Conservation (phyloP, 331 rosid species). For the Saraca asoca region DNA sequence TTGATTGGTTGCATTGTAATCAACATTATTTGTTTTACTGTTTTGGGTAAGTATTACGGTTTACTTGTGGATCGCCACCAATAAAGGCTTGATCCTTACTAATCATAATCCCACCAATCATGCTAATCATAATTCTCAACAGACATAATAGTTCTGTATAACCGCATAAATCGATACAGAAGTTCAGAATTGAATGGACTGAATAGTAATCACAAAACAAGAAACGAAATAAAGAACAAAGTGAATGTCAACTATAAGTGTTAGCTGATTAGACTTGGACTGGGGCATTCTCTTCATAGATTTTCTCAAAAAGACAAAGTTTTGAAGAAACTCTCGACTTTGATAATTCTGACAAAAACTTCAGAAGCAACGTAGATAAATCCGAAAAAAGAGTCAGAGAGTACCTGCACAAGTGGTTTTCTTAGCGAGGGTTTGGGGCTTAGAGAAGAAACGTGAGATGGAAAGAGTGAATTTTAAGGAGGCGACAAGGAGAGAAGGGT, state of each 20-base stretch:
- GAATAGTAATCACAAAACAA: neutral
- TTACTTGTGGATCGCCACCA: too few species aligned
- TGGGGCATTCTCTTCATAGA: neutral
- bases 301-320: too few species aligned
- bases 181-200: too few species aligned
- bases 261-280: neutral
- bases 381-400: neutral
- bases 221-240: neutral
- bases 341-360: conserved; percentile 2
- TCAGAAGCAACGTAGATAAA: conserved; percentile 8
- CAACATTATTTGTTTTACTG: too few species aligned
- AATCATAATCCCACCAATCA: too few species aligned
- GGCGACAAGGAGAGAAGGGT: conserved; percentile 16
- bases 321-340: neutral
- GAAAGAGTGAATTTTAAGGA: conserved; percentile 18
- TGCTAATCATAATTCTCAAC: too few species aligned
- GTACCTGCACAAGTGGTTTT: conserved; percentile 38
- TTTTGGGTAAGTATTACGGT: too few species aligned
- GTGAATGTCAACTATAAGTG: neutral
- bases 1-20: too few species aligned
- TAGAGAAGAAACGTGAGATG: conserved; percentile 13
- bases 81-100: too few species aligned
- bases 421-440: neutral
- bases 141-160: neutral
- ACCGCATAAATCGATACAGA: neutral